Evolutionary conservation across 139 green algal genomes (phyloP).

Genomic region (Coelastrella sp.): DNA sequence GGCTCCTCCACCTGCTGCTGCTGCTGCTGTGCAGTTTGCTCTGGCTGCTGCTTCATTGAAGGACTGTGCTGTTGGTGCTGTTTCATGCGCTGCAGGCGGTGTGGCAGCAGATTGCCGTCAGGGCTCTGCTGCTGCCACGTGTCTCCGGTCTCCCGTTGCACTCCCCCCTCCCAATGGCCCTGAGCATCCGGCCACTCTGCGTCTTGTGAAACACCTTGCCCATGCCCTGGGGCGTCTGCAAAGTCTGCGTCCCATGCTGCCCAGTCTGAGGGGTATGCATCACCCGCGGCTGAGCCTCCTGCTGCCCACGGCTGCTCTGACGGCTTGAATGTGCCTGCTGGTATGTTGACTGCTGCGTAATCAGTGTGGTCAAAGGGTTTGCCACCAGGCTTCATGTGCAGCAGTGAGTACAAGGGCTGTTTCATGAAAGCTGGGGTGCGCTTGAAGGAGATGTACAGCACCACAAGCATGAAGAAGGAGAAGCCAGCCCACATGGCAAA

Average conservation of each 20-base stretch:
- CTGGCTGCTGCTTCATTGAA: background rate
- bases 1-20: slow-evolving; percentile 3
- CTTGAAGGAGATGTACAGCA: slow-evolving; percentile 76
- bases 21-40: background rate
- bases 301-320: background rate
- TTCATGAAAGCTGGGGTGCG: slow-evolving; percentile 58
- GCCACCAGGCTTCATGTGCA: slow-evolving; percentile 42
- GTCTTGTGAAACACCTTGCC: background rate
- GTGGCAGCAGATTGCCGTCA: background rate
- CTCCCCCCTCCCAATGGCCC: background rate
- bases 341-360: background rate
- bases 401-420: slow-evolving; percentile 51
- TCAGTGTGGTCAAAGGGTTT: slow-evolving; percentile 6
- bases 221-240: background rate
- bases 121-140: background rate
- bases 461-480: slow-evolving; percentile 69
- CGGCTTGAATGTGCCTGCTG: background rate
- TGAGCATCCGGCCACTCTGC: slow-evolving; percentile 39
- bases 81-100: background rate
- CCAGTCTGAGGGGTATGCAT: slow-evolving; percentile 31
- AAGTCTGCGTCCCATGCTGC: slow-evolving; percentile 38
- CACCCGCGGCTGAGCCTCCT: background rate
- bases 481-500: slow-evolving; percentile 71
- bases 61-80: background rate
- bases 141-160: background rate